Percentiles rank a stretch among this genome's conserved stretches.
phyloP scores from a whole-genome alignment of 345 rosid genomes.

The Rhodamnia argentea region DNA sequence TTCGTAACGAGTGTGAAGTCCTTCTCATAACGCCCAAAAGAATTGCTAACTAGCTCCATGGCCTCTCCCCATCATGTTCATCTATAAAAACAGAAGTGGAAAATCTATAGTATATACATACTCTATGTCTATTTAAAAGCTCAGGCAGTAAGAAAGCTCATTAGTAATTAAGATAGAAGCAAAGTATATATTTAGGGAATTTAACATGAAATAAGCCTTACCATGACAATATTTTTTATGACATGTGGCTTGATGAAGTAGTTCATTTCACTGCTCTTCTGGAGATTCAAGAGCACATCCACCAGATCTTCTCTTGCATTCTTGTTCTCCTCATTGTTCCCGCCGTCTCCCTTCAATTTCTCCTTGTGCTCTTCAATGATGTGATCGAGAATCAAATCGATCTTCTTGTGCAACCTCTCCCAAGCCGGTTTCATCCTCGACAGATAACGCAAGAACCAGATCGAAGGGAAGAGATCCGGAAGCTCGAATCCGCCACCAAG shows the following conservation, averaged over 20 bases:
- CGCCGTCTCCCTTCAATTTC: not conserved
- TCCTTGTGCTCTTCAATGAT: conserved; percentile 15
- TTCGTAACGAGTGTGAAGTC: not conserved
- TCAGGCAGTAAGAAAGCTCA: not conserved
- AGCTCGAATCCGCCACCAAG: conserved; percentile 13
- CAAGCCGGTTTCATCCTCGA: conserved; percentile 7
- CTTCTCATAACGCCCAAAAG: not conserved
- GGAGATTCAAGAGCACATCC: conserved; percentile 20
- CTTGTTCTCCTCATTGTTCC: not conserved
- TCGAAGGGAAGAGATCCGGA: conserved; percentile 19
- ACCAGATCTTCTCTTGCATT: conserved; percentile 14
- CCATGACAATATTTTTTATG: conserved; percentile 17
- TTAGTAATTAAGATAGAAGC: no score
- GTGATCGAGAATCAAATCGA: conserved; percentile 13
- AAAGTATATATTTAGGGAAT: not conserved
- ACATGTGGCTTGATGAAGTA: conserved; percentile 9
- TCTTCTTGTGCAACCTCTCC: conserved; percentile 1
- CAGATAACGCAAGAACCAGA: conserved; percentile 5
- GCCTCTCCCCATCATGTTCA: not conserved
- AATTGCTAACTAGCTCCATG: not conserved
- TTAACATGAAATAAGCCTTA: not conserved
- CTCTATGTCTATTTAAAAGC: not conserved
- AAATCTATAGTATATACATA: not conserved
- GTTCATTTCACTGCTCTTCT: conserved; percentile 1
- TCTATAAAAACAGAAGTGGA: not conserved